Conservation (phyloP, 2,329 filamentous ascomycete genomes). For the Clonostachys chloroleuca region DNA sequence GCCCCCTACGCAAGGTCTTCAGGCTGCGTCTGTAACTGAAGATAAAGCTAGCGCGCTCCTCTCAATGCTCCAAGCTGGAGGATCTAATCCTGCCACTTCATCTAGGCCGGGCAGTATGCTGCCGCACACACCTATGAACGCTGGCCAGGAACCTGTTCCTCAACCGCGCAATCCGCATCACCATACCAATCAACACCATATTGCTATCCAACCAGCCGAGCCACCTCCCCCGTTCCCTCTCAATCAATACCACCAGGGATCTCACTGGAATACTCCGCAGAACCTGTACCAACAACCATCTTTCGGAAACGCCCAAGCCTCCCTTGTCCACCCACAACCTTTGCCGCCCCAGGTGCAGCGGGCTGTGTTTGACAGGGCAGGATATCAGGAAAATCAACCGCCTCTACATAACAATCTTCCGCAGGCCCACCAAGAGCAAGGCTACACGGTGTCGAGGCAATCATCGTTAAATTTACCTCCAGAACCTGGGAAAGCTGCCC, state of each 20-base stretch:
- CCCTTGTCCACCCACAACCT: constrained; percentile 38
- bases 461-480: no score
- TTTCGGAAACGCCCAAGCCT: constrained; percentile 10
- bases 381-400: constrained; percentile 15
- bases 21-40: constrained; percentile 21
- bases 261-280: neutral
- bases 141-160: constrained; percentile 39
- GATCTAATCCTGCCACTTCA: constrained; percentile 3
- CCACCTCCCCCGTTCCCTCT: constrained; percentile 23
- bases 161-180: constrained; percentile 56
- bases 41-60: constrained; percentile 48
- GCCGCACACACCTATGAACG: constrained; percentile 51
- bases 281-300: neutral
- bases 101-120: constrained; percentile 14
- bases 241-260: constrained; percentile 6
- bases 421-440: constrained; percentile 8
- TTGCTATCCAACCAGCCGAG: constrained; percentile 19
- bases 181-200: constrained; percentile 40
- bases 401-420: constrained; percentile 5
- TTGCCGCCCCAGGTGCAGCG: constrained; percentile 52
- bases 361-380: constrained; percentile 37
- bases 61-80: constrained; percentile 42
- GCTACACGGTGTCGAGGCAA: no score
- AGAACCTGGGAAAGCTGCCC: constrained; percentile 8
- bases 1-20: constrained; percentile 43